Conservation (phyloP, 1,284 basidiomycete species). For the Leucoagaricus sp. region DNA sequence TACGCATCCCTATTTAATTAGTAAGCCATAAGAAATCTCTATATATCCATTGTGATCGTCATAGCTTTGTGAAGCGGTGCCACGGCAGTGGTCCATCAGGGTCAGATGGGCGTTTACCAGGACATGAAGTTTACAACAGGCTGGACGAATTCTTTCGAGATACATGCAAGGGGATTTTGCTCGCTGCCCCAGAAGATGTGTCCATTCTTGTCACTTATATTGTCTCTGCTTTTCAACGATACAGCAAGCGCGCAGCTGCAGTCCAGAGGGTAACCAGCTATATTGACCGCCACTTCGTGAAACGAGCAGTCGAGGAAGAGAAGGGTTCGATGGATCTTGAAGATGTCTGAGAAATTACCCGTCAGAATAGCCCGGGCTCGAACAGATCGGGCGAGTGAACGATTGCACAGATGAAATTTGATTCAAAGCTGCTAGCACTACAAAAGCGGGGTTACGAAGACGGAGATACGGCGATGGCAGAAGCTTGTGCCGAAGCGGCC, state of each 20-base stretch:
- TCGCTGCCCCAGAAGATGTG: constrained; percentile 66
- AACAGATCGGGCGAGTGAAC: constrained; percentile 43
- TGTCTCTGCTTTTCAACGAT: constrained; percentile 68
- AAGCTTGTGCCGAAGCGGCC: constrained; percentile 72
- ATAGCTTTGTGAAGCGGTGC: constrained; percentile 60
- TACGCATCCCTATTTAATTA: constrained; percentile 81
- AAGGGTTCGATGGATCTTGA: constrained; percentile 70
- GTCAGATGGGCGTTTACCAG: constrained; percentile 21
- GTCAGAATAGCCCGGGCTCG: background rate
- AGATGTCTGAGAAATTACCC: constrained; percentile 47
- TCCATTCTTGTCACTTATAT: constrained; percentile 67
- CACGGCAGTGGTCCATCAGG: background rate
- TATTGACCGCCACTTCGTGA: constrained; percentile 77
- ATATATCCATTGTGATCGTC: constrained; percentile 12
- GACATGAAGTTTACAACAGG: constrained; percentile 67
- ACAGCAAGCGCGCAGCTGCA: constrained; percentile 61
- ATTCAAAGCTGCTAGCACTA: constrained; percentile 58
- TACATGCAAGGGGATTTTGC: constrained; percentile 57
- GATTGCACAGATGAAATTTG: constrained; percentile 50
- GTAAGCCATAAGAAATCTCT: constrained; percentile 31
- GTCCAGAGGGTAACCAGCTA: constrained; percentile 74
- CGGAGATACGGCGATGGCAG: constrained; percentile 54
- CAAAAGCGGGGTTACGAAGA: constrained; percentile 69
- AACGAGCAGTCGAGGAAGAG: constrained; percentile 74
- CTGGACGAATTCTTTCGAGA: constrained; percentile 66